phyloP scores from a whole-genome alignment of 1,139 yeast genomes.

The Lodderomyces beijingensis region DNA sequence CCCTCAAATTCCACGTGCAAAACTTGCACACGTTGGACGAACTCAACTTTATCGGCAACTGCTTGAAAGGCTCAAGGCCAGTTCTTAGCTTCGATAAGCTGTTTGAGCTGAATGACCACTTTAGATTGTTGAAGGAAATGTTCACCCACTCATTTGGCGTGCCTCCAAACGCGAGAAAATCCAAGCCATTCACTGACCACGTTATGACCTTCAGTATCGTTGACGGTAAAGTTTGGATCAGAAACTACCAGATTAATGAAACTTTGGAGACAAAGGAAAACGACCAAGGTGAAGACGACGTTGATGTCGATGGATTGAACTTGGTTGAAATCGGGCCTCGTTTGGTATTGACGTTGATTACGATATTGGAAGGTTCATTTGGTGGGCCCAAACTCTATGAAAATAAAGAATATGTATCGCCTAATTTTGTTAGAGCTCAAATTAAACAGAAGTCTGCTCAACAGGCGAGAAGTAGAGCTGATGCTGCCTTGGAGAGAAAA shows the following conservation, averaged over 20 bases:
- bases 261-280: slow-evolving; percentile 43
- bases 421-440: slow-evolving; percentile 93
- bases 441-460: slow-evolving; percentile 73
- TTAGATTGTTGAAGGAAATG: slow-evolving; percentile 76
- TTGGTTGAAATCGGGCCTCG: slow-evolving; percentile 97
- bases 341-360: slow-evolving; percentile 86
- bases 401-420: slow-evolving; percentile 94
- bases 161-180: slow-evolving; percentile 91
- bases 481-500: slow-evolving; percentile 74
- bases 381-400: slow-evolving; percentile 98
- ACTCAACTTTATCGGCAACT: slow-evolving; percentile 92
- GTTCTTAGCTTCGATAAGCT: slow-evolving; percentile 79
- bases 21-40: slow-evolving; percentile 96
- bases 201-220: slow-evolving; percentile 90
- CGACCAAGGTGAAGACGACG: slow-evolving; percentile 34
- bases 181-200: slow-evolving; percentile 93
- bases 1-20: slow-evolving; percentile 88
- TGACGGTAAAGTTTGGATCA: slow-evolving; percentile 92
- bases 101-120: slow-evolving; percentile 59
- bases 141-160: slow-evolving; percentile 88
- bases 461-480: slow-evolving; percentile 73
- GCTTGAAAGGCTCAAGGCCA: slow-evolving; percentile 96
- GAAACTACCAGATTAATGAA: slow-evolving; percentile 91
- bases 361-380: slow-evolving; percentile 92
- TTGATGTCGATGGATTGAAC: slow-evolving; percentile 51